Base-by-base conservation (phyloP, 2,329 filamentous ascomycete species). In the Cladosporium cucumerinum region DNA sequence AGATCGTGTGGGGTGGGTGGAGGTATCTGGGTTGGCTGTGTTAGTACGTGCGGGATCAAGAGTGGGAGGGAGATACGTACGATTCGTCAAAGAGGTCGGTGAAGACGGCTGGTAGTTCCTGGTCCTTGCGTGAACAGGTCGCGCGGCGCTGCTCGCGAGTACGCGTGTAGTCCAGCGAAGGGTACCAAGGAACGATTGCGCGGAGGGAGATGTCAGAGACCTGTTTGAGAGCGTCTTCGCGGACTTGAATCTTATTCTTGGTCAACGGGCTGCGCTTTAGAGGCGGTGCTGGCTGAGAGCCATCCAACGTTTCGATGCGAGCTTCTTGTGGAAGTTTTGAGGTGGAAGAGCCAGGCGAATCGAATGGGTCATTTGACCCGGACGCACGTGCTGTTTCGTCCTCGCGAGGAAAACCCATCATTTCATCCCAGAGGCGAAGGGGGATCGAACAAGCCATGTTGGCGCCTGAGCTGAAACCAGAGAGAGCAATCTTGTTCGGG, bases 361-460 rank as follows among this genome's bases (percentile, higher is more conserved):
- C 55, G 28, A 58, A 64, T n/a, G 61, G 61, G 28, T 58, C 49
- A 4, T 51, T n/a, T 3, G 18, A 25, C 8, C 32, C 32, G 32
- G 28, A 43, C 4, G 39, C 23, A 2, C 61, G 48, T n/a, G 30
- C 25, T 2, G 49, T 21, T 23, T 65, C 66, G 46, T 69, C 66
- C 60, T 72, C 54, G 30, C 75, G 65, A 16, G 66, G 63, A 57
- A 75, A 75, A 30, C 70, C 72, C 39, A 72, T 70, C 57, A 80
- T 71, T 66, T 82, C 80, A 65, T 83, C 82, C 61, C 83, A 82
- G 2, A 88, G 75, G 18, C 85, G 82, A 32, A 89, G 74, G 0
- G 86, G 85, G 1, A 88, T 86, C 0, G 86, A 85, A 67, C 88
- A 85, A 48, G 82, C 82, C 75, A 89, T 82, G 72, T 89, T 89